A percentile compares a stretch with the other conserved stretches of the same genome.
Evolutionary conservation across 805 yeast genomes (phyloP).

Genomic region (Suhomyces tanzawaensis): DNA sequence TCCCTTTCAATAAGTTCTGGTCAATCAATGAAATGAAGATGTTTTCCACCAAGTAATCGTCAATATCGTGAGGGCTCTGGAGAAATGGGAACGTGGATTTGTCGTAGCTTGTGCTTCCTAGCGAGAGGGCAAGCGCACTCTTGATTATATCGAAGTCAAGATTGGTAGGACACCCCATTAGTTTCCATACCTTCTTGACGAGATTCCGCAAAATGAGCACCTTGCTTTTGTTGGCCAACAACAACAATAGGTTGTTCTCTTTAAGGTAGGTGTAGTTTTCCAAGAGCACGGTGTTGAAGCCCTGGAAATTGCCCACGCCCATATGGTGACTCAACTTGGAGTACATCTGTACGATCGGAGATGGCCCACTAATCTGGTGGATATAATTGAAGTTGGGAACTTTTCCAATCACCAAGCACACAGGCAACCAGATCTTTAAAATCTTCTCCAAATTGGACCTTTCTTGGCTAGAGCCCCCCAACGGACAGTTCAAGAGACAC

Average conservation of each 20-base stretch:
- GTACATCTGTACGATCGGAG: constrained; percentile 28
- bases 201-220: constrained; percentile 48
- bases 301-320: constrained; percentile 41
- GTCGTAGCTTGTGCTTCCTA: constrained; percentile 6
- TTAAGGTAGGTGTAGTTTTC: constrained; percentile 36
- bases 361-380: constrained; percentile 13
- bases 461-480: constrained; percentile 18
- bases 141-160: constrained; percentile 29
- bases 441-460: constrained; percentile 45
- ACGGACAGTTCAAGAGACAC: constrained; percentile 46
- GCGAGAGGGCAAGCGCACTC: constrained; percentile 16
- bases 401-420: constrained; percentile 54
- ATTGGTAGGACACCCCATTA: constrained; percentile 21
- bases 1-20: constrained; percentile 53
- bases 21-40: constrained; percentile 51
- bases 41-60: constrained; percentile 48
- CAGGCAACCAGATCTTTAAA: constrained; percentile 50
- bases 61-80: constrained; percentile 12
- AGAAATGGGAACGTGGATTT: constrained; percentile 6
- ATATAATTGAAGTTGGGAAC: constrained; percentile 35
- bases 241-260: constrained; percentile 34
- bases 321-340: constrained; percentile 36
- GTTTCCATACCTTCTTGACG: constrained; percentile 32
- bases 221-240: constrained; percentile 46
- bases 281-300: constrained; percentile 30